Conservation (phyloP, 202 grass and related monocot genomes). For the Panicum hallii region DNA sequence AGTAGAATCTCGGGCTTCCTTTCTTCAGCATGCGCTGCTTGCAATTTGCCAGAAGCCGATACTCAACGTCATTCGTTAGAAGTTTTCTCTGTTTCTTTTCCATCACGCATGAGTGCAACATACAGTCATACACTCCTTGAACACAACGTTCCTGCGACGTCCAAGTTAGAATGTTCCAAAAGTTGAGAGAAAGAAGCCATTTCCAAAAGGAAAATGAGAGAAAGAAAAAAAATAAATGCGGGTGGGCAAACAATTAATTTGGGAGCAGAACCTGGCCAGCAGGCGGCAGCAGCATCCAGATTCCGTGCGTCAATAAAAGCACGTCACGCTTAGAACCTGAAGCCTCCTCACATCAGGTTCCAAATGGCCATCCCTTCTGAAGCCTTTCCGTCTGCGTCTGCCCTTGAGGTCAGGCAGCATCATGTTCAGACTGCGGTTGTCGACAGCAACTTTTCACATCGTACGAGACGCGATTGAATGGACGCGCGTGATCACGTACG, state of each 20-base stretch:
- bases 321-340: neutral
- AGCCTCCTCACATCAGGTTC: neutral
- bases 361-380: neutral
- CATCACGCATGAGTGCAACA: neutral
- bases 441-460: neutral
- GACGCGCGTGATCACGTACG: neutral
- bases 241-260: neutral
- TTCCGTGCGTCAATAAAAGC: slow-evolving; percentile 20
- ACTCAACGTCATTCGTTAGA: neutral
- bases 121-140: too few species aligned
- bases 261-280: neutral
- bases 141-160: neutral
- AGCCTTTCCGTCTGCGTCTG: too few species aligned
- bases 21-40: neutral
- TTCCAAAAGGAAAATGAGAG: too few species aligned
- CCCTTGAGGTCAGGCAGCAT: neutral
- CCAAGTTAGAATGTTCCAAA: neutral
- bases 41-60: neutral
- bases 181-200: too few species aligned
- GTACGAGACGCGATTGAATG: neutral
- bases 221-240: neutral
- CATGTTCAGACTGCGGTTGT: neutral
- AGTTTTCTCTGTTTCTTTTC: neutral
- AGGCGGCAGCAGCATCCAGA: neutral
- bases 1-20: too few species aligned